Conservation (phyloP, 345 rosid genomes). For the Boechera divaricarpa region DNA sequence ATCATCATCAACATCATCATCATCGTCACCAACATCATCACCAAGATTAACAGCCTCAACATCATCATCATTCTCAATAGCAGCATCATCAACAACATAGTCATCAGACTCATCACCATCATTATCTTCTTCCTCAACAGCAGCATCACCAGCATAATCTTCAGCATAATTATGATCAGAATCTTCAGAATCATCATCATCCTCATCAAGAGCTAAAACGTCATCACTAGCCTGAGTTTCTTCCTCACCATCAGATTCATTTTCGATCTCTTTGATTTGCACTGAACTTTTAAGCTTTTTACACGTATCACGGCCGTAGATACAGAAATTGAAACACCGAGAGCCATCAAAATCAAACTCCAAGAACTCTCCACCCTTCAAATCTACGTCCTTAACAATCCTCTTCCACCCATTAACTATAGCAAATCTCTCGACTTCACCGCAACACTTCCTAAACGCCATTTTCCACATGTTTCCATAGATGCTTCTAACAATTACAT, state of each 20-base stretch:
- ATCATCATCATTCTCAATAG: background rate
- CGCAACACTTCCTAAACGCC: slow-evolving; percentile 17
- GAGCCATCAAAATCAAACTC: slow-evolving; percentile 31
- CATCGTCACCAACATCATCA: background rate
- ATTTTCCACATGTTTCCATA: slow-evolving; percentile 10
- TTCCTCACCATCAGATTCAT: slow-evolving; percentile 8
- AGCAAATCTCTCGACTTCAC: slow-evolving; percentile 8
- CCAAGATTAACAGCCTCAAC: background rate
- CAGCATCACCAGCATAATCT: background rate
- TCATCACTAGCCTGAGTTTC: background rate
- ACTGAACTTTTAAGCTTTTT: background rate
- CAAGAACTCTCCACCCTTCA: slow-evolving; percentile 9
- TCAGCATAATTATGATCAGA: background rate
- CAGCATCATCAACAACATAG: background rate
- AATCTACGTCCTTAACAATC: background rate
- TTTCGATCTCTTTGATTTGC: background rate
- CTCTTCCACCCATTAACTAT: slow-evolving; percentile 34
- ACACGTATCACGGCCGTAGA: background rate
- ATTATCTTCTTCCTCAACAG: background rate
- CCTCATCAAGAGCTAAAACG: background rate
- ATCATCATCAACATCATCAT: background rate
- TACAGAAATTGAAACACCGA: slow-evolving; percentile 6
- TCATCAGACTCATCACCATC: background rate
- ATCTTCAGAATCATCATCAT: background rate
- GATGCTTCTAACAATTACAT: slow-evolving; percentile 17